Base-by-base conservation (phyloP, 1,139 yeast genomes). In the Hemisphaericaspora xylofermentans region DNA sequence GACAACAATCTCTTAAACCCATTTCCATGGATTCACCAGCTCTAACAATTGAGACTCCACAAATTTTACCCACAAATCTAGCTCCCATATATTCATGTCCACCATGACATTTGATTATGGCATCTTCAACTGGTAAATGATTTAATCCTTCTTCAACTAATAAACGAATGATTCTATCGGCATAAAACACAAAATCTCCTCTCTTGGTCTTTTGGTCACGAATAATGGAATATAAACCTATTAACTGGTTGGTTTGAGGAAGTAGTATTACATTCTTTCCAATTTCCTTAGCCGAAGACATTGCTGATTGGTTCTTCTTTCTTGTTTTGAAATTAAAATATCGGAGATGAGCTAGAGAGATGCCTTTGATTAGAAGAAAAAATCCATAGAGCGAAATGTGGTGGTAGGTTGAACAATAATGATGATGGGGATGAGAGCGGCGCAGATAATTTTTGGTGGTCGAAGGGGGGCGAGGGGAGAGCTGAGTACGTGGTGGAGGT, bases 1-100 rank as follows among this genome's bases (percentile, higher is more conserved):
- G 78, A 63, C 98, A 89, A 66, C 98, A 88, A 68, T 72, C 98
- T 61, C 98, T 80, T 49, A 93, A 73, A 17, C 98, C 98, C 76
- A 88, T 95, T 65, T 93, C 98, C 98, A 93, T 93, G 34, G 95
- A 84, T 66, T 93, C 98, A 49, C 98, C 98, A 6, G 98, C 98
- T 59, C 98, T 78, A 57, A 93, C 95, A 58, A 93, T 93, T 15
- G 96, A 88, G 26, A 93, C 98, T 48, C 98, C 98, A 64, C 98
- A 93, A 46, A 93, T 91, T 65, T 88, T 89, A 35, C 98, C 98
- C 58, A 82, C 69, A 63, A 91, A 91, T 45, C 74, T 73, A 44
- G 85, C 84, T n/a, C 98, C 98, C 6, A 78, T 73, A 62, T 80
- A 91, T 27, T 68, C 65, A 48, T 83, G 76, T 41, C 82, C 84